A percentile compares a stretch with the other conserved stretches of the same genome.
Evolutionary conservation across 176 grass and related monocot species (phyloP).

Genomic region (Hyparrhenia diplandra): DNA sequence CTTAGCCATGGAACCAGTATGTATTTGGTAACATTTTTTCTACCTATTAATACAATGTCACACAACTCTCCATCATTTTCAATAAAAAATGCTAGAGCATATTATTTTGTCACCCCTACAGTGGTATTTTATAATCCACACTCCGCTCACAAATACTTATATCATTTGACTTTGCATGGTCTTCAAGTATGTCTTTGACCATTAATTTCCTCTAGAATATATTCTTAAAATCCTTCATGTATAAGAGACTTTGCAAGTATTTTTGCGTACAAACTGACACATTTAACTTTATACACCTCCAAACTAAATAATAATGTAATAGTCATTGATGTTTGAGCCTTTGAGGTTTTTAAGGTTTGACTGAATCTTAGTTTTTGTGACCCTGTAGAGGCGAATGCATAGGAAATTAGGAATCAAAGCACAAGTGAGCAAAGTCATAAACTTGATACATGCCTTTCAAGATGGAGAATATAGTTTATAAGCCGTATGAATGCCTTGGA

Average conservation of each 20-base stretch:
- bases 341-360: background rate
- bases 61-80: background rate
- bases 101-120: background rate
- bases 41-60: background rate
- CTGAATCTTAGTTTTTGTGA: background rate
- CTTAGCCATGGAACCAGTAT: background rate
- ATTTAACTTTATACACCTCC: background rate
- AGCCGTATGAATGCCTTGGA: constrained; percentile 44
- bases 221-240: background rate
- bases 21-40: background rate
- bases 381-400: background rate
- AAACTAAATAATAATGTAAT: background rate
- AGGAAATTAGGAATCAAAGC: background rate
- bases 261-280: background rate
- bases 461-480: constrained; percentile 78
- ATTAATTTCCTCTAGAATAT: background rate
- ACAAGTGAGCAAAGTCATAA: constrained; percentile 22
- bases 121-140: background rate
- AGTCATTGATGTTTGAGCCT: background rate
- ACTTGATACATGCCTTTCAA: constrained; percentile 71
- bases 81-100: background rate
- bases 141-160: background rate
- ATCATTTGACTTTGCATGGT: background rate
- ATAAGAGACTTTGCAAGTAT: background rate
- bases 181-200: background rate